Evolutionary conservation across 75 land plant genomes (phyloP).

Genomic region (Picea glauca): DNA sequence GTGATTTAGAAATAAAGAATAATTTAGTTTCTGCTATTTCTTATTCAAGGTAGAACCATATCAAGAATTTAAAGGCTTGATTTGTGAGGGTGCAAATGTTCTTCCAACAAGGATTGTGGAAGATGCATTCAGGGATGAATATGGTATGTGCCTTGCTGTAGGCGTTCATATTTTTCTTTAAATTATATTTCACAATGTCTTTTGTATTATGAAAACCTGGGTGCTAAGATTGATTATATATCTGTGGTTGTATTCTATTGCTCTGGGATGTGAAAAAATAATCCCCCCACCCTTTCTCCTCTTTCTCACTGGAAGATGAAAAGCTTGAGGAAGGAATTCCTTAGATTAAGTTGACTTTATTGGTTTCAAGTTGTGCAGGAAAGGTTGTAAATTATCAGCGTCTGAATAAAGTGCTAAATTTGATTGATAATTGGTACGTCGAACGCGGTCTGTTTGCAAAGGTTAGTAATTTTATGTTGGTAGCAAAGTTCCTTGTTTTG

Average conservation of each 20-base stretch:
- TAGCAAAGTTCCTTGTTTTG: background rate
- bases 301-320: background rate
- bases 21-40: background rate
- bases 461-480: slow-evolving; percentile 30
- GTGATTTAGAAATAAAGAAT: background rate
- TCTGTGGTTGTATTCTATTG: background rate
- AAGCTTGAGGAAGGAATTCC: background rate
- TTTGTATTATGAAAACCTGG: background rate
- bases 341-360: slow-evolving; percentile 18
- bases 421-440: slow-evolving; percentile 91
- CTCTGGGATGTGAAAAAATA: background rate
- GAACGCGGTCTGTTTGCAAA: slow-evolving; percentile 91
- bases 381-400: slow-evolving; percentile 88
- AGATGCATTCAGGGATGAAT: slow-evolving; percentile 89
- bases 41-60: slow-evolving; percentile 94
- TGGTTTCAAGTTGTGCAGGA: slow-evolving; percentile 79
- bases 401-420: slow-evolving; percentile 71
- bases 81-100: slow-evolving; percentile 99
- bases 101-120: slow-evolving; percentile 90
- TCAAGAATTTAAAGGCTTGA: slow-evolving; percentile 92
- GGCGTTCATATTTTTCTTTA: background rate
- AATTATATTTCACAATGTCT: background rate
- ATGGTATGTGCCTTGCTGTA: slow-evolving; percentile 56
- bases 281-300: background rate
- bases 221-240: background rate